Conservation (phyloP, 75 land plant species). For the Isoetes taiwanensis region DNA sequence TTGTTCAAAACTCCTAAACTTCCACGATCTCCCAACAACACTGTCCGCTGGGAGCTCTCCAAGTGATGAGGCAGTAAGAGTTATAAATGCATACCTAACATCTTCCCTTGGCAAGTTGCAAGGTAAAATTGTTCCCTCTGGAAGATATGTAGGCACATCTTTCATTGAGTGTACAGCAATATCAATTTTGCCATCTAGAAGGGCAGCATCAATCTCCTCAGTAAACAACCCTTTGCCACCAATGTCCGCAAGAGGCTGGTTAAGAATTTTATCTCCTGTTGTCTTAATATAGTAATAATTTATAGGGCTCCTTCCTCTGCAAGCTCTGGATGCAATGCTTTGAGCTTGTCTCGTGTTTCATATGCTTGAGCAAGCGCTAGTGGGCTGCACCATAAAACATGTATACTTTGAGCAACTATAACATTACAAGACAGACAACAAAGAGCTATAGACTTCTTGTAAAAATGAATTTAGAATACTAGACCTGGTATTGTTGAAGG, state of each 20-base stretch:
- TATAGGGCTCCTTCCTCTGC: background rate
- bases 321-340: background rate
- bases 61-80: background rate
- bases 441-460: no score
- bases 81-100: conserved; percentile 1
- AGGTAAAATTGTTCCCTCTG: background rate
- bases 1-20: no score
- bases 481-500: no score
- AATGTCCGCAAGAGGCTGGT: conserved; percentile 1
- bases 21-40: background rate
- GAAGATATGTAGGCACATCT: conserved; percentile 1
- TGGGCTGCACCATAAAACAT: no score
- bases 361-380: conserved; percentile 4
- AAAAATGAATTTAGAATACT: no score
- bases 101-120: conserved; percentile 3
- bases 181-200: background rate
- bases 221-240: conserved; percentile 3
- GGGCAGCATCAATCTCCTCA: conserved; percentile 6
- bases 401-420: no score
- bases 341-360: conserved; percentile 2
- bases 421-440: no score
- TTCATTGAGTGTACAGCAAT: conserved; percentile 7
- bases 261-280: background rate
- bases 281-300: background rate
- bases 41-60: background rate